phyloP scores from a whole-genome alignment of 345 rosid species.

The Moricandia moricandioides region DNA sequence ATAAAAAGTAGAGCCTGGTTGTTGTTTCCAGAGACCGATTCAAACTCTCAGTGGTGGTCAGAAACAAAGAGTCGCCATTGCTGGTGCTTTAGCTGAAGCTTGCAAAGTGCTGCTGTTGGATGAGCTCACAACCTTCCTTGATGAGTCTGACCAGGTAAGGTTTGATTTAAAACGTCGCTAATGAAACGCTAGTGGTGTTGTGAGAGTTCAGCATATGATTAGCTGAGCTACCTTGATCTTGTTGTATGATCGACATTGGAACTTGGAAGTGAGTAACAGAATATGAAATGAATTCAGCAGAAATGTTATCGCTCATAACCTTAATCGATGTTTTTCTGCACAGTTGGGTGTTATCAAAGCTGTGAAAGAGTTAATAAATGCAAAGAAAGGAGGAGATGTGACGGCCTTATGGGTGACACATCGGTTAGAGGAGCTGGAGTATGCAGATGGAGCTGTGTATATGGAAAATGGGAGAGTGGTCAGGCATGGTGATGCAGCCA shows the following conservation, averaged over 20 bases:
- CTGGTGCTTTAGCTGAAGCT: constrained; percentile 96
- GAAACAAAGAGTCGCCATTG: constrained; percentile 92
- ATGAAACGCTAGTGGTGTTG: background rate
- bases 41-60: constrained; percentile 98
- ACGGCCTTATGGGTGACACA: constrained; percentile 95
- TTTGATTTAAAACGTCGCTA: background rate
- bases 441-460: constrained; percentile 84
- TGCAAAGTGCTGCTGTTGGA: constrained; percentile 81
- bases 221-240: constrained; percentile 1
- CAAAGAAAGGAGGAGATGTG: constrained; percentile 54
- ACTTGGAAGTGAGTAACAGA: constrained; percentile 2
- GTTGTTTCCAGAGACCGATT: constrained; percentile 67
- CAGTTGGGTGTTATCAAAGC: constrained; percentile 91
- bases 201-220: background rate
- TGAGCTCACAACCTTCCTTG: constrained; percentile 92
- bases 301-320: background rate
- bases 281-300: background rate
- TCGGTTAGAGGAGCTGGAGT: constrained; percentile 84
- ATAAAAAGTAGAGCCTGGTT: background rate
- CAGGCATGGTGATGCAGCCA: constrained; percentile 59
- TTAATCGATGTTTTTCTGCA: no score
- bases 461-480: constrained; percentile 84
- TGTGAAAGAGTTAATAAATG: constrained; percentile 54
- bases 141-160: constrained; percentile 79
- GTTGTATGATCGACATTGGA: constrained; percentile 1